Evolutionary conservation across 139 green algal genomes (phyloP), one percentile per base, ranked within the genome.

Genomic region (Dunaliella primolecta): DNA sequence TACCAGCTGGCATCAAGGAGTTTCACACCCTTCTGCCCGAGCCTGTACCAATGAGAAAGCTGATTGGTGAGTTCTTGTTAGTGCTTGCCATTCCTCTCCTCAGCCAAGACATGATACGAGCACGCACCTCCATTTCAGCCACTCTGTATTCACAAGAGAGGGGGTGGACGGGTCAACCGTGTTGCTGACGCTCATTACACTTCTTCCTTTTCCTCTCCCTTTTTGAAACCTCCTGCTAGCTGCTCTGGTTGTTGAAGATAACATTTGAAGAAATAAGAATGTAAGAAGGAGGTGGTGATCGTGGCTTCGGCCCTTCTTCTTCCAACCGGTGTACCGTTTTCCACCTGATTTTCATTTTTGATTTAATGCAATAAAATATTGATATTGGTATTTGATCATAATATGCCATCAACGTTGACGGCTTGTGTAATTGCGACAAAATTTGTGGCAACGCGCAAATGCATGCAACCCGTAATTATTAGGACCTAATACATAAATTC

Each of bases 1-100:
- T 95, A 96, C 95, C 95, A 98, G 29, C 83, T 90, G 7, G 88
- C 90, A 84, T 97, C 93, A 32, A 98, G 87, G 0, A 98, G 76
- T 70, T 91, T 92, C 1, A 96, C 38, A 0, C 88, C 31, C 0
- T 64, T 32, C 29, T 90, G 80, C n/a, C 83, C 57, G 11, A 93
- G 79, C 84, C 88, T 91, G 90, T 38, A 85, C 46, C 24, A 25
- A 83, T 38, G 31, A 1, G 34, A 0, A 34, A 20, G 55, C 21
- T 56, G 33, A 32, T 57, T 77, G 30, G 75, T 33, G 25, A 25
- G 11, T 36, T 81, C 70, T 7, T 29, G 24, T n/a, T 80, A 23
- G 20, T 77, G 32, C 36, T 27, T 38, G 55, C 23, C 29, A 20
- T 29, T 34, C 27, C n/a, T 34, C 3, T 2, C 27, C 11, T 24